A percentile compares a stretch with the other conserved stretches of the same genome.
phyloP scores from a whole-genome alignment of 768 basidiomycete genomes.

The Postia placenta region DNA sequence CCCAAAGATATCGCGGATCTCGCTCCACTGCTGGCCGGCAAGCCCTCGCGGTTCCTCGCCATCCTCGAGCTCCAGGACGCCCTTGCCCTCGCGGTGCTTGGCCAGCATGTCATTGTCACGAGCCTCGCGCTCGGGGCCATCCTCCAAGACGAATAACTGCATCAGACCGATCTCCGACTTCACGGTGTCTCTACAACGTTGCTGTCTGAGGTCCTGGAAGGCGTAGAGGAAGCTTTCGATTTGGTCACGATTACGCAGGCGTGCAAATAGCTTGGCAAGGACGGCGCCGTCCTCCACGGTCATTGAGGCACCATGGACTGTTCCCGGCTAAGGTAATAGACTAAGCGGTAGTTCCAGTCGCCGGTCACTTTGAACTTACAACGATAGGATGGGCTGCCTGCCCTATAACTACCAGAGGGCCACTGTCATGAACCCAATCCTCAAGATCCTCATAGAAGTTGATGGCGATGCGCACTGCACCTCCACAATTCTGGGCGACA shows the following conservation, averaged over 20 bases:
- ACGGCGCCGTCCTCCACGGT: slow-evolving; percentile 35
- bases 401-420: slow-evolving; percentile 27
- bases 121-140: slow-evolving; percentile 12
- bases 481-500: neutral
- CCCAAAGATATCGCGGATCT: slow-evolving; percentile 24
- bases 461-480: slow-evolving; percentile 16
- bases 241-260: slow-evolving; percentile 23
- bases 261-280: slow-evolving; percentile 34
- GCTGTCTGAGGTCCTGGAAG: slow-evolving; percentile 30
- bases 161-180: slow-evolving; percentile 17
- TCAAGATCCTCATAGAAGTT: slow-evolving; percentile 19
- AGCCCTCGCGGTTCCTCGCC: slow-evolving; percentile 11
- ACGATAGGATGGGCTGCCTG: slow-evolving; percentile 33
- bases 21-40: slow-evolving; percentile 20
- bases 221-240: slow-evolving; percentile 27
- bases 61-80: slow-evolving; percentile 14
- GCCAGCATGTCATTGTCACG: slow-evolving; percentile 23
- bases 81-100: slow-evolving; percentile 12
- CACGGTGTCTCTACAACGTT: slow-evolving; percentile 22
- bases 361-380: slow-evolving; percentile 20
- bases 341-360: too few relatives aligned
- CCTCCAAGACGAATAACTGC: slow-evolving; percentile 16
- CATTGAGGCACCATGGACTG: slow-evolving; percentile 29
- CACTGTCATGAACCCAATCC: slow-evolving; percentile 28
- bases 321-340: slow-evolving; percentile 24